These are phyloP conservation scores for Dentipellis sp. DNA, from an alignment of 768 basidiomycete genomes.

Conservation along the genomic window DNA sequence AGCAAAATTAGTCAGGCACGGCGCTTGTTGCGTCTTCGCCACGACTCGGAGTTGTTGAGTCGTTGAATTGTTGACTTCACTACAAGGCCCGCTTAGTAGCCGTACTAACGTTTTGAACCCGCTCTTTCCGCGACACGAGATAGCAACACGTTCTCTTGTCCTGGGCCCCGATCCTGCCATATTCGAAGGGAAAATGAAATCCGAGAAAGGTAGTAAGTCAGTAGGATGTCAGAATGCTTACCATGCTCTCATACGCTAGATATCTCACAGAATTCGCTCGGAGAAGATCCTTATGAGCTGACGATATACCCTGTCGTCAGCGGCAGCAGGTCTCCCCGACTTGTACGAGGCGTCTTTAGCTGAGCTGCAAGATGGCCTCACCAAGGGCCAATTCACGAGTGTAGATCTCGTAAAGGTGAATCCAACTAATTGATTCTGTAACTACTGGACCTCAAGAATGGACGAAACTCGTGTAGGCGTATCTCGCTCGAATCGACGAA, in stretches of 20 bases:
- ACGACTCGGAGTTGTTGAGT: no score
- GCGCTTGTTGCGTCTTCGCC: no score
- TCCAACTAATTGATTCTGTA: not conserved
- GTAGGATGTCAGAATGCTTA: no score
- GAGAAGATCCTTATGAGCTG: not conserved
- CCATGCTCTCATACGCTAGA: not conserved
- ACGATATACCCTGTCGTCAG: not conserved
- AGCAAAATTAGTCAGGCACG: no score
- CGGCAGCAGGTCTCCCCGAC: conserved; percentile 30
- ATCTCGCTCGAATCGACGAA: conserved; percentile 34
- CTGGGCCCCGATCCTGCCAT: no score
- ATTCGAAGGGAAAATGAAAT: no score
- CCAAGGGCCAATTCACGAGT: conserved; percentile 42
- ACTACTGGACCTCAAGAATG: not conserved
- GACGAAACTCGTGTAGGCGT: conserved; percentile 20
- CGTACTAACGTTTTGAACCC: no score
- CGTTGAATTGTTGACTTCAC: no score
- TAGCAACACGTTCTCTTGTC: no score
- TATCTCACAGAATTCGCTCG: not conserved
- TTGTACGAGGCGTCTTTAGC: conserved; percentile 51
- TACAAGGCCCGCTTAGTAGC: no score
- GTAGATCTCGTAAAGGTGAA: conserved; percentile 53
- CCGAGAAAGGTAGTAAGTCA: no score
- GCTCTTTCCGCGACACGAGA: no score
- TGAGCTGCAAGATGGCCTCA: conserved; percentile 45